These are phyloP conservation scores for Raffaelea arxii DNA, from an alignment of 2,329 filamentous ascomycete genomes.

Conservation along the genomic window DNA sequence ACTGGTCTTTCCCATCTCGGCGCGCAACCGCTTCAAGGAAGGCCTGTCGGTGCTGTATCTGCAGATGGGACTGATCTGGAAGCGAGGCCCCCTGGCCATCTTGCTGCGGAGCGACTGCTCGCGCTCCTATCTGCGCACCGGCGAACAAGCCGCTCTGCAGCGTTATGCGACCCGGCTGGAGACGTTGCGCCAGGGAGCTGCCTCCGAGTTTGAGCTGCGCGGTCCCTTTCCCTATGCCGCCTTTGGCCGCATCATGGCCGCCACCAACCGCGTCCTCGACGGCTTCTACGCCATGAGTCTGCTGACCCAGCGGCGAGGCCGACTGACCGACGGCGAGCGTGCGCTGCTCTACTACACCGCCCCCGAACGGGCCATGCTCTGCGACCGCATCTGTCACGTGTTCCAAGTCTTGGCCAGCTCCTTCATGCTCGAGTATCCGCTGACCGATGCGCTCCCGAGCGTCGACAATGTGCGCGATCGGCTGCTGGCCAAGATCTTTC, in stretches of 20 bases:
- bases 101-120: constrained; percentile 51
- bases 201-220: constrained; percentile 79
- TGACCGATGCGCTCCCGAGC: constrained; percentile 80
- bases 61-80: constrained; percentile 94
- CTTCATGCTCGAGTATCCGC: constrained; percentile 87
- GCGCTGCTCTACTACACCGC: constrained; percentile 71
- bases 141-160: constrained; percentile 80
- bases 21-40: constrained; percentile 77
- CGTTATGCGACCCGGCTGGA: constrained; percentile 69
- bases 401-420: constrained; percentile 79
- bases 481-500: constrained; percentile 77
- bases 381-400: constrained; percentile 83
- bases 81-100: constrained; percentile 74
- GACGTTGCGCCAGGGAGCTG: constrained; percentile 59
- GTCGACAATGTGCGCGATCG: constrained; percentile 73
- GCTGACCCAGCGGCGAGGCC: constrained; percentile 67
- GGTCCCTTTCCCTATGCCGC: constrained; percentile 73
- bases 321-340: constrained; percentile 69
- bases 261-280: constrained; percentile 78
- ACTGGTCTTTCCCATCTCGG: constrained; percentile 88
- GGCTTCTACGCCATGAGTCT: constrained; percentile 95
- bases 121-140: constrained; percentile 71
- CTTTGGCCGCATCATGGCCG: constrained; percentile 65
- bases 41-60: constrained; percentile 87
- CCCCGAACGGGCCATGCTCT: constrained; percentile 69